Conservation (phyloP, 1,284 basidiomycete species). For the Sanghuangporus weigelae region DNA sequence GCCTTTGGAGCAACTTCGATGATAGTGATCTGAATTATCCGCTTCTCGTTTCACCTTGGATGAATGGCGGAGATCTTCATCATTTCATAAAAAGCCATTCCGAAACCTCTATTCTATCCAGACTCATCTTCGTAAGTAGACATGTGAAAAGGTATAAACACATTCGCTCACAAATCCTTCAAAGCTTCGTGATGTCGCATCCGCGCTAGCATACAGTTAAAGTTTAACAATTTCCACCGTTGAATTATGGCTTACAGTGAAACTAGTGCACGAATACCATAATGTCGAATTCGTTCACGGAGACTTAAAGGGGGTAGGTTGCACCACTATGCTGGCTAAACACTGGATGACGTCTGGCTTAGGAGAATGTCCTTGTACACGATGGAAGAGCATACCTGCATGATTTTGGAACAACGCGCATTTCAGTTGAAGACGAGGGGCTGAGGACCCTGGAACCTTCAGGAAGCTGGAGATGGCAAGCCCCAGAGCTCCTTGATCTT, state of each 20-base stretch:
- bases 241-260: background rate
- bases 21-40: background rate
- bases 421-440: background rate
- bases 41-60: slow-evolving; percentile 1
- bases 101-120: background rate
- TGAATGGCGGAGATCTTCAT: background rate
- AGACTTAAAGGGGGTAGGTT: background rate
- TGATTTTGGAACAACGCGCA: background rate
- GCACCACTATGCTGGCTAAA: background rate
- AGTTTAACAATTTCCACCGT: background rate
- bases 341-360: background rate
- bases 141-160: background rate
- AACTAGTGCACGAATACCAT: background rate
- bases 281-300: background rate
- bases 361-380: background rate
- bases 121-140: background rate
- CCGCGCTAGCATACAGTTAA: background rate
- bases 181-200: background rate
- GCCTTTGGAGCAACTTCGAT: background rate
- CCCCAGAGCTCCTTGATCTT: background rate
- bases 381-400: background rate
- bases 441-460: background rate
- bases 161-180: background rate
- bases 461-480: background rate
- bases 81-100: background rate